Evolutionary conservation across 805 yeast genomes (phyloP).

Genomic region (Soucietia sequanensis): DNA sequence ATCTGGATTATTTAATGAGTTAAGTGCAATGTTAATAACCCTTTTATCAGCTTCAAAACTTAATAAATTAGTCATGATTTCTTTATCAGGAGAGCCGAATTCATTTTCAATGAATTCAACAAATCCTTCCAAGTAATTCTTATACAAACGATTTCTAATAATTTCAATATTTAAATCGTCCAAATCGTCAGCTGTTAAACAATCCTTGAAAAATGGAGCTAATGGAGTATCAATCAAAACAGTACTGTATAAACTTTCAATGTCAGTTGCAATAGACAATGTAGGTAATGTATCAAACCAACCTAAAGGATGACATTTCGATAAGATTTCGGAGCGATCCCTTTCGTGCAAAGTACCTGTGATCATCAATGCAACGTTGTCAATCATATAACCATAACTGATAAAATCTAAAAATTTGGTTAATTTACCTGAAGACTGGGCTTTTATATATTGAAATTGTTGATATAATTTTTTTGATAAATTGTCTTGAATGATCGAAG

Average conservation of each 20-base stretch:
- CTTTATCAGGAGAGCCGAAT: conserved; percentile 73
- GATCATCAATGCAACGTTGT: conserved; percentile 91
- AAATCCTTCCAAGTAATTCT: conserved; percentile 91
- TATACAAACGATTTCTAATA: conserved; percentile 85
- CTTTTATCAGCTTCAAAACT: conserved; percentile 95
- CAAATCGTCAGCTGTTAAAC: conserved; percentile 82
- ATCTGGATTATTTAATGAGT: conserved; percentile 79
- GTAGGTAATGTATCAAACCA: conserved; percentile 99
- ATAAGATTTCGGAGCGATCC: conserved; percentile 82
- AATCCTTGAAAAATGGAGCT: conserved; percentile 93
- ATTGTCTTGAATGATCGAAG: conserved; percentile 80
- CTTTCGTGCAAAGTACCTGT: conserved; percentile 97
- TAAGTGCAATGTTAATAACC: conserved; percentile 85
- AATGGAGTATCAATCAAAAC: conserved; percentile 95
- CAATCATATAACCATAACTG: conserved; percentile 97
- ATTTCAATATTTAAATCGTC: conserved; percentile 96
- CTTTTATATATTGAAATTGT: conserved; percentile 81
- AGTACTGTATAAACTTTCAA: conserved; percentile 87
- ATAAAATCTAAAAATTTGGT: conserved; percentile 86
- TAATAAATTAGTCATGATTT: conserved; percentile 74
- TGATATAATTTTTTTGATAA: conserved; percentile 71
- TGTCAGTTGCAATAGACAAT: conserved; percentile 88
- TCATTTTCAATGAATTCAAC: conserved; percentile 57
- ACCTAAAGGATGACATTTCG: conserved; percentile 94
- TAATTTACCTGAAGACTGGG: conserved; percentile 80